Evolutionary conservation across 1,139 yeast genomes (phyloP), one percentile per base, ranked within the genome.

Genomic region (Cylindricascospora bacillispora): DNA sequence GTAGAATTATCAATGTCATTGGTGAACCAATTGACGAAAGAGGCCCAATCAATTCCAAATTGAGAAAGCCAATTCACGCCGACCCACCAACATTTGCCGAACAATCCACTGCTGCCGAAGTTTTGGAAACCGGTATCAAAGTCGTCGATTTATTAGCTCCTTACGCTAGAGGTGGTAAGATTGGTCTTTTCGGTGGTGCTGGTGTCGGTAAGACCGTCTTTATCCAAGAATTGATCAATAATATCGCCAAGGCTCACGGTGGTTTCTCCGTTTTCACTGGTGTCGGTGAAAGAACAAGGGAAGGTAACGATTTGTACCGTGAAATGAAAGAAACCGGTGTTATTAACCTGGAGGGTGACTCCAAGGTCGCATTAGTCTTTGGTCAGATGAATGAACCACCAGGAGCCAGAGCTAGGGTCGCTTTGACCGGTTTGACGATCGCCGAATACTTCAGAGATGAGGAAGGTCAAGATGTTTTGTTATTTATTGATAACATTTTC

Each of bases 301-400:
- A 89, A 73, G 98, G 98, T 83, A 89, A 89, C 76, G 98, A 89
- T 79, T 78, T 89, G 69, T 89, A 89, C 93, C 93, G 95, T 76
- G 98, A 89, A 73, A 89, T 89, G 98, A 85, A 79, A 64, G 98
- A 89, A 74, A 86, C 98, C 52, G 97, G 97, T 77, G 97, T 89
- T 70, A 89, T 89, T 68, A 85, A 89, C 81, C 75, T 85, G 56
- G 97, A 89, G 62, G 98, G 98, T 68, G 98, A 89, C 54, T 89
- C 98, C 60, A 89, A 89, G 79, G 98, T 89, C 69, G 93, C 98
- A 53, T 76, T 89, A 61, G 98, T 89, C 47, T 89, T 89, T 74
- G 98, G 98, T 66, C 98, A 89, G 74, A 89, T 89, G 98, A 89
- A 89, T 76, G 98, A 89, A 76, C 98, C 98, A 61, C 98, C 98